Base-by-base conservation (phyloP, 495 filamentous ascomycete genomes). In the Penicillium tannophilum region DNA sequence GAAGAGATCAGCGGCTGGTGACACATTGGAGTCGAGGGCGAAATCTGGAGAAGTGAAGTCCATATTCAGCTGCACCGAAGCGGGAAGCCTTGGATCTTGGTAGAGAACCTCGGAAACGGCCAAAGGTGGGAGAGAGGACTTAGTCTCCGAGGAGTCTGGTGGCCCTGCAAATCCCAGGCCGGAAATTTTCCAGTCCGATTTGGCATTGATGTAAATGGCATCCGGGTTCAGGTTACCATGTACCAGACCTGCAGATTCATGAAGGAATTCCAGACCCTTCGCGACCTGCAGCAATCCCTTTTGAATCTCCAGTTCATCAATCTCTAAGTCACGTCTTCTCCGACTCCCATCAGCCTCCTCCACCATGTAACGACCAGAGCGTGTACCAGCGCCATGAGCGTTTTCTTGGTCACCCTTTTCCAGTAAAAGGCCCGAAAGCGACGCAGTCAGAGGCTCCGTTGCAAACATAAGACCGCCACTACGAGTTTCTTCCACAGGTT, bases 131-230 rank as follows among this genome's bases (percentile, higher is more conserved):
- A 92, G 80, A 5, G 87, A 86, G 10, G 86, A 85, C 20, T 87
- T 81, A 43, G 87, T 85, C 24, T 82, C 84, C 9, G 90, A 89
- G 49, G 81, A 79, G 56, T 89, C 85, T 26, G 88, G 83, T 9
- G 90, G 88, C 19, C 90, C 88, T 63, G 90, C 88, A 73, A 97
- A 98, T n/a, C 87, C 84, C 45, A 98, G 79, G 33, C 93, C 93
- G 53, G 91, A 92, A 51, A 98, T 90, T 69, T 98, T 98, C 94
- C 94, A 98, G 73, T 98, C 94, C 7, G 92, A 96, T 84, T 98
- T 98, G 16, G 89, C 86, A 76, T 98, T 98, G 65, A 98, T 82
- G 55, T 93, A 88, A 47, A 98, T 86, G n/a, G 93, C 91, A 52
- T 98, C 94, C 0, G 94, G 95, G 2, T 92, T 98, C 56, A 98